These are phyloP conservation scores for Boletus smithii DNA, from an alignment of 1,284 basidiomycete species.

Conservation along the genomic window DNA sequence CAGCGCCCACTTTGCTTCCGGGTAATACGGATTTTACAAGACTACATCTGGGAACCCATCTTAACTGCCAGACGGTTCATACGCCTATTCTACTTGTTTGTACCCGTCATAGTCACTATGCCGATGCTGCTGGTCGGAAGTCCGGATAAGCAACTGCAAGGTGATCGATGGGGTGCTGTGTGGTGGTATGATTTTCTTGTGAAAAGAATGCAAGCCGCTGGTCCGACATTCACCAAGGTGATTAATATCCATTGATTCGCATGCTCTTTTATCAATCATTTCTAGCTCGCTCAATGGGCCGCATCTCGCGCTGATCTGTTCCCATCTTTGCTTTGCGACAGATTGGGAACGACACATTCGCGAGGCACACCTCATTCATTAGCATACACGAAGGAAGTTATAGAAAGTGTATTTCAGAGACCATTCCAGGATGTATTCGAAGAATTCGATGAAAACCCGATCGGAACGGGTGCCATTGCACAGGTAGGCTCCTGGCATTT, in stretches of 20 bases:
- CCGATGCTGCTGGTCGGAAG: constrained; percentile 86
- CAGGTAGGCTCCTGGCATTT: constrained; percentile 57
- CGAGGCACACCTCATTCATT: constrained; percentile 84
- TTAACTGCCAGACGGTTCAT: constrained; percentile 83
- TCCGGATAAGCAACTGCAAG: constrained; percentile 49
- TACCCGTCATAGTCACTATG: constrained; percentile 80
- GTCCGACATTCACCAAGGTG: constrained; percentile 97
- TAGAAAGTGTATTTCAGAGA: constrained; percentile 81
- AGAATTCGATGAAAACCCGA: constrained; percentile 82
- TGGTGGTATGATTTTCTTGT: constrained; percentile 97
- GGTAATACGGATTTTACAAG: constrained; percentile 45
- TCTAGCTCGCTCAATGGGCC: constrained; percentile 95
- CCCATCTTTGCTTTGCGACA: constrained; percentile 85
- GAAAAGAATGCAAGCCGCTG: constrained; percentile 88
- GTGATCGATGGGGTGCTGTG: constrained; percentile 80
- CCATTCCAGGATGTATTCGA: constrained; percentile 91
- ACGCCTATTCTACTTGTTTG: constrained; percentile 80
- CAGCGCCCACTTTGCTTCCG: constrained; percentile 45
- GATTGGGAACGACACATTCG: constrained; percentile 87
- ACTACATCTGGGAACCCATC: constrained; percentile 80
- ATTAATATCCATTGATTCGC: constrained; percentile 17
- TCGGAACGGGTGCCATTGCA: constrained; percentile 97
- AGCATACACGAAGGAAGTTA: constrained; percentile 75
- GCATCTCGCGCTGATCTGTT: constrained; percentile 94
- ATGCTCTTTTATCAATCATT: constrained; percentile 9